Conservation (phyloP, 2,329 filamentous ascomycete species). For the Fusarium nodosum region DNA sequence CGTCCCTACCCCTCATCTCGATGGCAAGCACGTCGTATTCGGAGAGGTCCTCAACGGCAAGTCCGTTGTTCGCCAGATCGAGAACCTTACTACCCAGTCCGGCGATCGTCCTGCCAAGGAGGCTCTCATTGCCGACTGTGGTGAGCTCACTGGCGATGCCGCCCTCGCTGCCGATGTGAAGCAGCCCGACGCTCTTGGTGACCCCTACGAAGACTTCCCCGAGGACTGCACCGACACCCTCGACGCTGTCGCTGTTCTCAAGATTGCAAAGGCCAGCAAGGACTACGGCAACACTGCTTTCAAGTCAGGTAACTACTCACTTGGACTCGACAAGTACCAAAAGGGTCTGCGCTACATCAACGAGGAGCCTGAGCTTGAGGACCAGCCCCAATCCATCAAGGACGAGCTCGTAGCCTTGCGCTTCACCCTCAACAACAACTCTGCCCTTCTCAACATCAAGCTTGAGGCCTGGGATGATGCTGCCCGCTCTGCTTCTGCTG, state of each 20-base stretch:
- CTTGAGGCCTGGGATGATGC: conserved; percentile 78
- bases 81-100: conserved; percentile 81
- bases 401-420: conserved; percentile 78
- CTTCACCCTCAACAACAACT: conserved; percentile 90
- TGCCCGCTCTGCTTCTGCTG: conserved; percentile 76
- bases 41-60: conserved; percentile 95
- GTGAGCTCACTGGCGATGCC: conserved; percentile 81
- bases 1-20: conserved; percentile 92
- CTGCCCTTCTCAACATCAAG: conserved; percentile 88
- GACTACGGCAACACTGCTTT: conserved; percentile 93
- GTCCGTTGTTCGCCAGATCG: conserved; percentile 88
- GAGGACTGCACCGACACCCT: conserved; percentile 80
- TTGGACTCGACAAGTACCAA: conserved; percentile 91
- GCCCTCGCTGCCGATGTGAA: conserved; percentile 77
- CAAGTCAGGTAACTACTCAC: conserved; percentile 78
- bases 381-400: conserved; percentile 77
- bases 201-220: conserved; percentile 95
- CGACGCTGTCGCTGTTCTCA: conserved; percentile 75
- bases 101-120: conserved; percentile 84
- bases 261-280: conserved; percentile 88
- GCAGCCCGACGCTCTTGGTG: conserved; percentile 82
- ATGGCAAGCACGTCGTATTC: conserved; percentile 97
- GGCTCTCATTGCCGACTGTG: conserved; percentile 84
- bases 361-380: conserved; percentile 82
- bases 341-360: conserved; percentile 92